A percentile compares a stretch with the other conserved stretches of the same genome.
Conservation (phyloP, 805 yeast species). For the Dipodascus geniculatus region DNA sequence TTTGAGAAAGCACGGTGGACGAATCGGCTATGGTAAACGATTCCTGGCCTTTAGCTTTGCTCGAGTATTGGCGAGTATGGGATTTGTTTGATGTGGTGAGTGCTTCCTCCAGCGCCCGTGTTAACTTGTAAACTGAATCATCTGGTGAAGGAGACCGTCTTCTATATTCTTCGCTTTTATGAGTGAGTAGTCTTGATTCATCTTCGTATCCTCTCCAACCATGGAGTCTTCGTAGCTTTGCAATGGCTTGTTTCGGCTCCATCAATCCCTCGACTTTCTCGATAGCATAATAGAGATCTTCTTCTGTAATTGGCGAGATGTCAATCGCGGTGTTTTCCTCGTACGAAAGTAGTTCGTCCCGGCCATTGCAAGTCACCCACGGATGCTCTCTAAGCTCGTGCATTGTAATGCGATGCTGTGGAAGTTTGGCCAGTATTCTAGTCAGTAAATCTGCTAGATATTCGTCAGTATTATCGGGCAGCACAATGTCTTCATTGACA, state of each 20-base stretch:
- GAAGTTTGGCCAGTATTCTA: conserved; percentile 54
- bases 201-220: conserved; percentile 24
- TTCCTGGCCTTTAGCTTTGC: background rate
- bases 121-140: conserved; percentile 18
- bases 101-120: conserved; percentile 24
- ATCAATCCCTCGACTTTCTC: conserved; percentile 20
- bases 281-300: conserved; percentile 27
- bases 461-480: conserved; percentile 26
- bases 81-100: conserved; percentile 5
- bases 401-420: conserved; percentile 55
- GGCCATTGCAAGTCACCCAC: conserved; percentile 37
- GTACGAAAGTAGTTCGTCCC: conserved; percentile 23
- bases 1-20: too few relatives aligned
- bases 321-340: conserved; percentile 26
- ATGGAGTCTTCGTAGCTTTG: conserved; percentile 18
- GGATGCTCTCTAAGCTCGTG: conserved; percentile 63
- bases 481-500: conserved; percentile 33
- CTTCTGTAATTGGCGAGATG: conserved; percentile 25
- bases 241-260: conserved; percentile 14
- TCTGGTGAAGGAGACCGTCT: conserved; percentile 6
- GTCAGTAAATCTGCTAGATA: conserved; percentile 45
- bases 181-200: background rate
- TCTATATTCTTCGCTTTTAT: background rate
- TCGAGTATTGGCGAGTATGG: too few relatives aligned
- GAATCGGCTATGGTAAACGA: background rate